Base-by-base conservation (phyloP, 257 asterid genomes). In the Nicotiana otophora region DNA sequence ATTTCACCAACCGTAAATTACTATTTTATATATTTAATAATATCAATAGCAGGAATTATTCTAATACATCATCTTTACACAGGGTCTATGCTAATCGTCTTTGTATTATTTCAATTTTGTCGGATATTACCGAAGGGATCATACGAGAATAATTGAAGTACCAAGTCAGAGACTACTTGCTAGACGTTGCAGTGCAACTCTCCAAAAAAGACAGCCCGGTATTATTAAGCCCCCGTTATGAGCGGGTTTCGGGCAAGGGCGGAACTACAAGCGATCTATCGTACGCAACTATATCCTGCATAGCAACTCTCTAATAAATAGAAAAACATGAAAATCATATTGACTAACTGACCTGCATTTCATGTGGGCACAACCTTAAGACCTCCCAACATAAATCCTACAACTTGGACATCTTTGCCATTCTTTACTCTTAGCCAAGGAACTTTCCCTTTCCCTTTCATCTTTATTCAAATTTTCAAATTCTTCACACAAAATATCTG, bases 401-500 rank as follows among this genome's bases (percentile, higher is more conserved):
- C 89, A 86, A 30, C 17, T 77, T 28, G 89, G 89, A 70, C 89
- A 83, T 77, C 79, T 81, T 54, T 80, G 78, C 88, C 88, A 82
- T 10, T 62, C 75, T 75, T 63, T 58, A 9, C 63, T 39, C 77
- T 61, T 54, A 5, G 82, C 86, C n/a, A n/a, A n/a, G n/a, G n/a
- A n/a, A n/a, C n/a, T n/a, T 11, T 82, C 88, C 15, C 15, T 28
- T 31, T 63, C 86, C 48, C 74, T 51, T 77, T 83, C 88, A n/a
- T 79, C 60, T 54, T 79, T 67, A 39, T 83, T 77, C 87, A 92
- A 48, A 77, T 84, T 85, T 82, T 82, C 83, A 78, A 90, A 92
- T 60, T 90, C 91, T 53, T 1, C 69, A 39, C 97, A 93, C 17
- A 9, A 11, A 1, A 92, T 81, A 16, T 83, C 91, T 10, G 72